Percentiles rank a stretch among this genome's conserved stretches.
Conservation (phyloP, 768 basidiomycete species). For the Pisolithus microcarpus region DNA sequence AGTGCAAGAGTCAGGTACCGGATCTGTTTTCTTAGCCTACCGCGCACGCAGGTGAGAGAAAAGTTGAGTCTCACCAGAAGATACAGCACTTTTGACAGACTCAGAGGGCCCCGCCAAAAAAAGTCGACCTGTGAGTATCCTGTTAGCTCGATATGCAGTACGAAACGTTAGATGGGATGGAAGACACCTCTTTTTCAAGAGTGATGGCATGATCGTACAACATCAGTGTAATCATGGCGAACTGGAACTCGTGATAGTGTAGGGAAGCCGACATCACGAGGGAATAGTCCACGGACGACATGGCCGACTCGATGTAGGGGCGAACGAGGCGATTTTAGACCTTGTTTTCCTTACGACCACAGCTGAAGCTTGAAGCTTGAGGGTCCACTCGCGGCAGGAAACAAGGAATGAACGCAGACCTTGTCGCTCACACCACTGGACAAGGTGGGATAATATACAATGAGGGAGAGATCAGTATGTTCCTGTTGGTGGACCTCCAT, state of each 20-base stretch:
- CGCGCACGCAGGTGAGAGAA: too few relatives aligned
- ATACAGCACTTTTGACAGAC: constrained; percentile 6
- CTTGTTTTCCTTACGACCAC: too few relatives aligned
- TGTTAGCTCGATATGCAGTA: not conserved
- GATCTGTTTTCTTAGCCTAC: constrained; percentile 1
- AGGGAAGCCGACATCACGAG: not conserved
- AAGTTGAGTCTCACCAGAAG: not conserved
- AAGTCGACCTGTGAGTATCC: constrained; percentile 1
- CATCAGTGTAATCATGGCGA: not conserved
- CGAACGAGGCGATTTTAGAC: too few relatives aligned
- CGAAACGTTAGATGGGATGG: not conserved
- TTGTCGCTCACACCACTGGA: too few relatives aligned
- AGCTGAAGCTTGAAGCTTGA: too few relatives aligned
- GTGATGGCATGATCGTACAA: not conserved
- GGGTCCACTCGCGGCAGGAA: too few relatives aligned
- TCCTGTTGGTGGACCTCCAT: too few relatives aligned
- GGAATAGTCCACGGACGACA: not conserved
- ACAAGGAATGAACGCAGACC: too few relatives aligned
- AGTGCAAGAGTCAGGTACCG: constrained; percentile 1
- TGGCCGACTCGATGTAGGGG: not conserved
- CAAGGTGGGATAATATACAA: too few relatives aligned
- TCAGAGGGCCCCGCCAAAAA: constrained; percentile 4
- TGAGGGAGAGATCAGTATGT: too few relatives aligned
- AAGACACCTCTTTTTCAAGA: constrained; percentile 2
- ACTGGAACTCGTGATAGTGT: not conserved